Conservation (phyloP, 495 filamentous ascomycete genomes). For the Trichoderma orchidacearum region DNA sequence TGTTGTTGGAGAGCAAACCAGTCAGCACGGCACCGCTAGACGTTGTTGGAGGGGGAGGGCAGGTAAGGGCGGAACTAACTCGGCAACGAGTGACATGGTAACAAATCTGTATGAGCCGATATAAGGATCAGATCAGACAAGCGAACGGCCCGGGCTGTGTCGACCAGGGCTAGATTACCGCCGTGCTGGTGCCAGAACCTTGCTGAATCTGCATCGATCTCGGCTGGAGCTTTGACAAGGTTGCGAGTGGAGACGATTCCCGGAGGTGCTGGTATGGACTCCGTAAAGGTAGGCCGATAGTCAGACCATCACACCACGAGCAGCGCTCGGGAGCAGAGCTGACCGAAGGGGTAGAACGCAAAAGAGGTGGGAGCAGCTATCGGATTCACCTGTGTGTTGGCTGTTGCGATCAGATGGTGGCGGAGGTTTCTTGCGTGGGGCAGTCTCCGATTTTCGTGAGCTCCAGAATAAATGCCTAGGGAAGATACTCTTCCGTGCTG, state of each 20-base stretch:
- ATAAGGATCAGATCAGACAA: neutral
- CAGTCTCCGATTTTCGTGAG: neutral
- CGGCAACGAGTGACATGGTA: constrained; percentile 51
- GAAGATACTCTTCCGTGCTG: neutral
- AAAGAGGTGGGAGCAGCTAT: neutral
- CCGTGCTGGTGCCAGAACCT: neutral
- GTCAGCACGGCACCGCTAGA: constrained; percentile 8
- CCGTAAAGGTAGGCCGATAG: too few species aligned
- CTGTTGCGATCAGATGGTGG: neutral
- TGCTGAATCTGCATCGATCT: constrained; percentile 1
- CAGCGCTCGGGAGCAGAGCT: neutral
- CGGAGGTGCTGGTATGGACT: neutral
- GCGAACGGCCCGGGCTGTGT: neutral
- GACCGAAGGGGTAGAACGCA: neutral
- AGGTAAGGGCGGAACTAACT: constrained; percentile 33
- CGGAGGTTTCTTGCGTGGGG: neutral
- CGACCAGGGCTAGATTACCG: neutral
- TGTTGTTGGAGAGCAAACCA: constrained; percentile 19
- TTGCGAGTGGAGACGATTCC: neutral
- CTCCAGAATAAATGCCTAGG: neutral
- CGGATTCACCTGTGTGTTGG: neutral
- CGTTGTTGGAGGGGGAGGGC: neutral
- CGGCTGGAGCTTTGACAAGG: neutral
- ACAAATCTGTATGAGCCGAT: neutral
- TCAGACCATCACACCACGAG: neutral